Evolutionary conservation across 768 basidiomycete genomes (phyloP), one percentile per base, ranked within the genome.

Genomic region (Agaricus bisporus): DNA sequence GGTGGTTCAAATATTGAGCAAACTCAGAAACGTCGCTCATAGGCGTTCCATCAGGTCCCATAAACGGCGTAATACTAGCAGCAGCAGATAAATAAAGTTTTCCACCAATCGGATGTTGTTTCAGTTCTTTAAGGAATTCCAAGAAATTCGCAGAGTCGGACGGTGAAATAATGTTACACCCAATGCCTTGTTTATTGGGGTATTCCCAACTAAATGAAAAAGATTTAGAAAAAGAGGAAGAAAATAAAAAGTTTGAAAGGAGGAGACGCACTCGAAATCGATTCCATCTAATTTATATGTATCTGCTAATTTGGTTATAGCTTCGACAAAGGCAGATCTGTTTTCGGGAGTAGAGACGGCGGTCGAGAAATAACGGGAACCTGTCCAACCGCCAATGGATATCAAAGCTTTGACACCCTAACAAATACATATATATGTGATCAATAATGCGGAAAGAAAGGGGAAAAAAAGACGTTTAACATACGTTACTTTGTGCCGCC

Each of bases 141-240:
- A 94, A 78, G 68, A 87, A 89, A 66, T 95, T 94, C 12, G 75
- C 68, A 0, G 83, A 78, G 66, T 98, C 94, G 46, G 74, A 51
- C 0, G 63, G 51, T 4, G 74, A 73, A 50, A 82, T 71, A 0
- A 61, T 65, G 66, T 95, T 95, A 58, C 85, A 86, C 0, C 77
- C 78, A 3, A 83, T 71, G 38, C 91, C 91, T 48, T 73, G 68
- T 4, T 67, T 59, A 51, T 75, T 78, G 1, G 93, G 92, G 63
- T 87, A 93, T 68, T 95, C 92, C 91, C 91, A 94, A 60, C 76
- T 76, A 28, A 28, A 59, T 35, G 51, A 42, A n/a, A 36, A 22
- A 18, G 32, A 36, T 36, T 9, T 6, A 6, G 22, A 5, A 17
- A 17, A 49, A 14, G 26, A 15, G 25, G 35, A 15, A 7, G 20